Conservation (phyloP, 441 rosid genomes). For the Francoa sonchifolia region DNA sequence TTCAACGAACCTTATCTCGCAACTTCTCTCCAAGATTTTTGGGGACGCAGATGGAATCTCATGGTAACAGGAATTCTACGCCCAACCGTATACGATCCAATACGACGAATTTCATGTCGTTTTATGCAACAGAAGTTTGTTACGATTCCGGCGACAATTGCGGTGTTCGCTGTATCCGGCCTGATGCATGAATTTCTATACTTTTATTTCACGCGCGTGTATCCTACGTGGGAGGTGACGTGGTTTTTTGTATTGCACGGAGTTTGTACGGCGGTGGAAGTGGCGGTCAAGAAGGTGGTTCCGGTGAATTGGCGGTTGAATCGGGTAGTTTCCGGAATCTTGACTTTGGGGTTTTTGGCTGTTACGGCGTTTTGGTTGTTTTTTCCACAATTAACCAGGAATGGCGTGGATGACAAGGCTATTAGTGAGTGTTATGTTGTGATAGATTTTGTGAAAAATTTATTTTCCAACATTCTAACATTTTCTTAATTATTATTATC, state of each 20-base stretch:
- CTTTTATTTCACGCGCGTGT: conserved; percentile 19
- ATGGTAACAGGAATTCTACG: conserved; percentile 43
- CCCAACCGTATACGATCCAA: conserved; percentile 40
- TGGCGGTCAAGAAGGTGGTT: conserved; percentile 24
- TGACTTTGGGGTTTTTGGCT: conserved; percentile 21
- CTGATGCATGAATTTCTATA: conserved; percentile 41
- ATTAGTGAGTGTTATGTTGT: conserved; percentile 24
- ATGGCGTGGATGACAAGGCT: conserved; percentile 17
- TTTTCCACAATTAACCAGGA: conserved; percentile 27
- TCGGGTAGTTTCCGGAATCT: conserved; percentile 17
- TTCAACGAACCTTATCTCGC: conserved; percentile 55
- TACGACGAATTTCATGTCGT: conserved; percentile 7
- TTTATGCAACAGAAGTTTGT: conserved; percentile 14
- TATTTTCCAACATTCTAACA: too few relatives aligned
- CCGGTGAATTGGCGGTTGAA: conserved; percentile 16
- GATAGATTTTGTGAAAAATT: too few relatives aligned
- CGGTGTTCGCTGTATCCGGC: conserved; percentile 35
- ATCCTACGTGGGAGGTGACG: conserved; percentile 54
- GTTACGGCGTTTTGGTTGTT: conserved; percentile 33
- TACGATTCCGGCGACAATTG: conserved; percentile 13
- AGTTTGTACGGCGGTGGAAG: conserved; percentile 24
- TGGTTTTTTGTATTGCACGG: conserved; percentile 47
- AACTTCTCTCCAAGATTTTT: conserved; percentile 73
- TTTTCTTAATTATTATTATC: too few relatives aligned
- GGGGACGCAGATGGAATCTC: conserved; percentile 80